Evolutionary conservation across 345 rosid genomes (phyloP).

Genomic region (Salix purpurea): DNA sequence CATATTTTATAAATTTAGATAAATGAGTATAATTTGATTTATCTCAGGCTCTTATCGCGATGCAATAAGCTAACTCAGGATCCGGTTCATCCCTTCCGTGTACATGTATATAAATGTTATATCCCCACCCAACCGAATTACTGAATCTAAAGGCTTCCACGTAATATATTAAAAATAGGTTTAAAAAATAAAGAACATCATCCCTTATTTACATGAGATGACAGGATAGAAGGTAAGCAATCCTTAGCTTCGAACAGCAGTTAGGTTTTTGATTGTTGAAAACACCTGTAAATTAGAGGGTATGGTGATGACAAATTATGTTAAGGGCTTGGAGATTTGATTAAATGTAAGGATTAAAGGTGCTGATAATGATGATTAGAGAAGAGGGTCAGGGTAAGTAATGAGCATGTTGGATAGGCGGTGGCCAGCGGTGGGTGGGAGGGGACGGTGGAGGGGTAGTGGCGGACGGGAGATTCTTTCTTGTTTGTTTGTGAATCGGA

Average conservation of each 20-base stretch:
- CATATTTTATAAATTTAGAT: no score
- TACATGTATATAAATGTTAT: no score
- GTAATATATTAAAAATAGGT: background rate
- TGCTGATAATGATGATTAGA: slow-evolving; percentile 15
- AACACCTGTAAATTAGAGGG: slow-evolving; percentile 2
- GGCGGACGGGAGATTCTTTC: slow-evolving; percentile 10
- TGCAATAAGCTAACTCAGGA: no score
- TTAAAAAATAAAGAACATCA: background rate
- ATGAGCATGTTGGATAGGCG: slow-evolving; percentile 11
- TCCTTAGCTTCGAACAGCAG: background rate
- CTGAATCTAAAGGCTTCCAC: background rate
- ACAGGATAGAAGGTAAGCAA: no score
- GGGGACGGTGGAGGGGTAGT: background rate
- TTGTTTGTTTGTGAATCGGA: slow-evolving; percentile 34
- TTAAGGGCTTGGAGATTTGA: slow-evolving; percentile 8
- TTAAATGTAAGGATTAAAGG: slow-evolving; percentile 3
- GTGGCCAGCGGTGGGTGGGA: background rate
- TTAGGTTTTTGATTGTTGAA: slow-evolving; percentile 2
- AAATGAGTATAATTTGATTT: no score
- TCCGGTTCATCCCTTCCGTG: no score
- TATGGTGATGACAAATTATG: slow-evolving; percentile 6
- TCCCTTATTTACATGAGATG: no score
- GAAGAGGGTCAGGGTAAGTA: slow-evolving; percentile 12
- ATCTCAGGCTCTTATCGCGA: no score
- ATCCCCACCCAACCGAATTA: slow-evolving; percentile 16